Evolutionary conservation across 805 yeast species (phyloP).

Genomic region (Metschnikowia shivogae): DNA sequence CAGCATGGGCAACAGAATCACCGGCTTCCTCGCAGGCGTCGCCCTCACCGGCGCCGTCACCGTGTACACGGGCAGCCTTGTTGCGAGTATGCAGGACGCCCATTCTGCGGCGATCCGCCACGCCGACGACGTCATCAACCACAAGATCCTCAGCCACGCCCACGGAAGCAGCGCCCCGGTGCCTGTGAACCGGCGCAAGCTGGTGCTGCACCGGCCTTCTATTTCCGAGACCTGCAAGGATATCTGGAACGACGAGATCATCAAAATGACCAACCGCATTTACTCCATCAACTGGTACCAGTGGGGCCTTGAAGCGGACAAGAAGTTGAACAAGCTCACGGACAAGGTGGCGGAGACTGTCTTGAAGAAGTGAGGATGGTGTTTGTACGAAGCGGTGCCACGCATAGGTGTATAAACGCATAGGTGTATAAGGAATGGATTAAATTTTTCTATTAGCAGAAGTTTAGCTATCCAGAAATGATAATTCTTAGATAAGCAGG

Average conservation of each 20-base stretch:
- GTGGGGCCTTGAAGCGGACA: constrained; percentile 33
- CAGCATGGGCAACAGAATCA: constrained; percentile 40
- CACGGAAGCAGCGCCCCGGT: constrained; percentile 42
- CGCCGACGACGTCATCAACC: constrained; percentile 48
- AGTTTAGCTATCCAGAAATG: too few relatives aligned
- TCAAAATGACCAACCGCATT: constrained; percentile 59
- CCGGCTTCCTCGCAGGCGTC: constrained; percentile 48
- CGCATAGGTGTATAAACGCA: too few relatives aligned
- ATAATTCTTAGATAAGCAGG: too few relatives aligned
- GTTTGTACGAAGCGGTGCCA: too few relatives aligned
- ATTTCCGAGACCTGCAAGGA: constrained; percentile 64
- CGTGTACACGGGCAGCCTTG: constrained; percentile 56
- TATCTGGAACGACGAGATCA: constrained; percentile 74
- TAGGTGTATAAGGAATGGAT: too few relatives aligned
- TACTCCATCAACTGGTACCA: constrained; percentile 51
- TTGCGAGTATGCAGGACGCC: constrained; percentile 44
- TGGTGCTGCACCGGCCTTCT: constrained; percentile 30
- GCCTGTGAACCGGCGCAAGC: constrained; percentile 34
- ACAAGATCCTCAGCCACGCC: constrained; percentile 47
- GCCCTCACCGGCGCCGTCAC: constrained; percentile 59
- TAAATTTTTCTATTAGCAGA: too few relatives aligned
- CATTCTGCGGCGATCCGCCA: constrained; percentile 46
- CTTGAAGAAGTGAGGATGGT: constrained; percentile 5
- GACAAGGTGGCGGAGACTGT: constrained; percentile 21
- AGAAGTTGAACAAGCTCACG: constrained; percentile 26